Base-by-base conservation (phyloP, 106 monocot genomes). In the Gastrodia elata region DNA sequence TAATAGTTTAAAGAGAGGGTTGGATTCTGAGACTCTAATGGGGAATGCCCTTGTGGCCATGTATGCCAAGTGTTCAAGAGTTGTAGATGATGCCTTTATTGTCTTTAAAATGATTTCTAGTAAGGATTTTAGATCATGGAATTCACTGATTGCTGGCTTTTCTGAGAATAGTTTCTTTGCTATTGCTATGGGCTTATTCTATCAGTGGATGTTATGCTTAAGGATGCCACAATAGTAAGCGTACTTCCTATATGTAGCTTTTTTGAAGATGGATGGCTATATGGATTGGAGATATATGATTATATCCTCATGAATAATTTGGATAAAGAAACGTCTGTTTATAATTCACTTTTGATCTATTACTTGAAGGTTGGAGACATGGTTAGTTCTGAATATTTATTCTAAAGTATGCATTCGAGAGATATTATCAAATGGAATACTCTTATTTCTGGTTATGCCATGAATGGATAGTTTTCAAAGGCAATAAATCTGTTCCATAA, bases 391-490 rank as follows among this genome's bases (percentile, higher is more conserved):
- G 86, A 87, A 16, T 71, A 20, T 16, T 30, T 92, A 6, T 92
- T 92, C 30, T 33, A 37, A 49, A 73, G 38, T 1, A 82, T 81
- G 88, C 6, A 64, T 36, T 36, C 13, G 8, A 79, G 74, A 71
- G 88, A 92, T 74, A 20, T 83, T 16, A 77, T 89, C 11, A 71
- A 82, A 27, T 92, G 88, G 88, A 92, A 92, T 76, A 79, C 86
- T 30, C 10, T 84, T 7, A 86, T 88, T 44, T 72, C 82, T 43
- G 92, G 88, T 9, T 88, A 79, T 65, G 82, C 71, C 33, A 70
- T 78, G 68, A 89, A 87, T 58, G 82, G 82, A 13, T 78, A 46
- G 33, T 64, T 38, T 9, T 34, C 5, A 25, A 74, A 69, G 15
- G 86, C 86, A 55, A 14, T 86, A 56, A 77, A 75, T 20, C 49